These are phyloP conservation scores for Alternaria sp. DNA, from an alignment of 2,329 filamentous ascomycete genomes.

Conservation along the genomic window DNA sequence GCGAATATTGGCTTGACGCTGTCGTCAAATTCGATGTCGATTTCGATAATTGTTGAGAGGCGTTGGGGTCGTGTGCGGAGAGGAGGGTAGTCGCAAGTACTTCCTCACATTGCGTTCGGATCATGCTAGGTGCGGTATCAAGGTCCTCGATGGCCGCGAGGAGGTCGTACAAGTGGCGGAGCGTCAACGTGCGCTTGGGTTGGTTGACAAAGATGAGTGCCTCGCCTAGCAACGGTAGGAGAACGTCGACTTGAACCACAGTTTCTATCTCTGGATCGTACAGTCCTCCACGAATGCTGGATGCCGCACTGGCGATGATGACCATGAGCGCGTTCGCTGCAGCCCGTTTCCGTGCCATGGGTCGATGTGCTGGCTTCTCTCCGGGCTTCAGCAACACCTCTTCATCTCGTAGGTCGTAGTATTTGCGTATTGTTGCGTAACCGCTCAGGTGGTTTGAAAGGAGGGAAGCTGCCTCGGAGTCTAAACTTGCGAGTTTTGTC, in stretches of 20 bases:
- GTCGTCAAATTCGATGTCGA: slow-evolving; percentile 60
- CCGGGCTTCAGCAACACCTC: slow-evolving; percentile 50
- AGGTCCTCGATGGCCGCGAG: slow-evolving; percentile 82
- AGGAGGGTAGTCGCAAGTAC: slow-evolving; percentile 77
- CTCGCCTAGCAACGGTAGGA: slow-evolving; percentile 84
- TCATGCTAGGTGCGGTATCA: slow-evolving; percentile 73
- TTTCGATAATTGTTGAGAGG: slow-evolving; percentile 57
- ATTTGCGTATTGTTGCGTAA: slow-evolving; percentile 88
- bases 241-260: slow-evolving; percentile 85
- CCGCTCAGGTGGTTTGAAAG: slow-evolving; percentile 87
- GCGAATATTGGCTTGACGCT: slow-evolving; percentile 66
- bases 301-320: slow-evolving; percentile 84
- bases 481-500: slow-evolving; percentile 72
- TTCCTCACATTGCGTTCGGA: slow-evolving; percentile 77
- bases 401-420: slow-evolving; percentile 86
- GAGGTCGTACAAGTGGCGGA: slow-evolving; percentile 75
- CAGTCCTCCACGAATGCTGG: slow-evolving; percentile 88
- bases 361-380: slow-evolving; percentile 53
- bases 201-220: slow-evolving; percentile 76
- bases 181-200: slow-evolving; percentile 66
- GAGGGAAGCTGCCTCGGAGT: slow-evolving; percentile 81
- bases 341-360: slow-evolving; percentile 68
- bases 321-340: slow-evolving; percentile 77
- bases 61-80: slow-evolving; percentile 62
- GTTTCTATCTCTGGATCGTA: slow-evolving; percentile 82